Percentiles rank a stretch among this genome's conserved stretches.
Evolutionary conservation across 345 rosid species (phyloP).

Genomic region (Eucalyptus regnans): DNA sequence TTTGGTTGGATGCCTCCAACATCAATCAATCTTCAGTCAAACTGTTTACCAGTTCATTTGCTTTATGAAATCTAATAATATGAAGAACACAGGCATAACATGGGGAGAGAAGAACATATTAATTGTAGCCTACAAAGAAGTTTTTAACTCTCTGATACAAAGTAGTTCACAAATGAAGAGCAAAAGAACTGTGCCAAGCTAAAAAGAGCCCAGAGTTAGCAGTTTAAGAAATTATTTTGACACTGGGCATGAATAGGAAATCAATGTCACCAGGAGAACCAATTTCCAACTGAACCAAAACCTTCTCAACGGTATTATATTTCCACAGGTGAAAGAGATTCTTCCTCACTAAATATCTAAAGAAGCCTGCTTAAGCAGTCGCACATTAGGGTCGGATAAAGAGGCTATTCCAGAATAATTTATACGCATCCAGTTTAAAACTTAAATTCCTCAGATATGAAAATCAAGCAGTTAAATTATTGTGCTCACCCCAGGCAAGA

Average conservation of each 20-base stretch:
- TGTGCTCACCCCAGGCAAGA: conserved; percentile 66
- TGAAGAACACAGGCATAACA: background rate
- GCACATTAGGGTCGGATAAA: background rate
- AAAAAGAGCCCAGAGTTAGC: background rate
- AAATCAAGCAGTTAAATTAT: background rate
- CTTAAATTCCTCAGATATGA: background rate
- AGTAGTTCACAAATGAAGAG: background rate
- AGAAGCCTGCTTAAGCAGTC: background rate
- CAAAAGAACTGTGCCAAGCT: background rate
- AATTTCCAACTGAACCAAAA: background rate
- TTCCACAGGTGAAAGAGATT: background rate
- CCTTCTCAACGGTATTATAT: background rate
- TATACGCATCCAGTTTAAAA: background rate
- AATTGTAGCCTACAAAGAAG: background rate
- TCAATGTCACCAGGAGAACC: background rate
- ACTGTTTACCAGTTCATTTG: background rate
- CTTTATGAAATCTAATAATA: background rate
- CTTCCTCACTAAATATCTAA: background rate
- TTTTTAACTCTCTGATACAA: background rate
- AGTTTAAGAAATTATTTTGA: background rate
- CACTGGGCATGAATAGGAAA: background rate
- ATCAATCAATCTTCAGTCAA: background rate
- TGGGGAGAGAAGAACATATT: background rate
- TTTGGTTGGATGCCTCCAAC: background rate
- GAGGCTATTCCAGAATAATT: background rate